Evolutionary conservation across 164 flowering plant genomes (phyloP), one percentile per base, ranked within the genome.

Genomic region (Aristolochia fimbriata): DNA sequence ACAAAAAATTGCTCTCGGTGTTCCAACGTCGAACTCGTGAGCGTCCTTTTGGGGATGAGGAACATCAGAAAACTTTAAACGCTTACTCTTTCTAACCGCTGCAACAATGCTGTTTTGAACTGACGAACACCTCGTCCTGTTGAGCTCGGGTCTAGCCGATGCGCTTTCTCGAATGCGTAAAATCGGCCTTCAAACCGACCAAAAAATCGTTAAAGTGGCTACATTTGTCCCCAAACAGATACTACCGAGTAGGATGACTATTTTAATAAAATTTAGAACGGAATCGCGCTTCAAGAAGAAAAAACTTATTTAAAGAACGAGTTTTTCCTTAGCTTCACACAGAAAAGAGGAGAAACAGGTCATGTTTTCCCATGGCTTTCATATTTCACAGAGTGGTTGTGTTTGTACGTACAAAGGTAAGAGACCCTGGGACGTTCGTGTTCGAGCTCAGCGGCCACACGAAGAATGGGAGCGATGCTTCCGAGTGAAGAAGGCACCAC

Each of bases 61-160:
- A 37, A 37, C 0, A 7, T 37, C 43, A 37, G 43, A 10, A 37
- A 37, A 37, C 10, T 37, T 3, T 37, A 37, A 37, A 3, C 41
- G 31, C 65, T 60, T 75, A 93, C 97, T 81, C 96, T 74, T 64
- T 90, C 96, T 22, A 93, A 54, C 47, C 99, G 78, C 56, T 90
- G 99, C 25, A 82, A 79, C 0, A 93, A 81, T 47, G 67, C 72
- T 6, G 96, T 90, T 71, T 93, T 93, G 77, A 93, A 93, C 68
- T 93, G 99, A 57, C 96, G 77, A 48, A 93, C 99, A 43, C 99
- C 97, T 70, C 99, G 88, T 11, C 99, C 99, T 12, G 73, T 86
- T 13, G 97, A 90, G 73, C 62, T 86, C 2, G 82, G 87, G 66
- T 93, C 99, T 78, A 88, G 70, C 52, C 97, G 71, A 63, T 88